phyloP scores from a whole-genome alignment of 2,329 filamentous ascomycete species.

The Neofusicoccum ribis region DNA sequence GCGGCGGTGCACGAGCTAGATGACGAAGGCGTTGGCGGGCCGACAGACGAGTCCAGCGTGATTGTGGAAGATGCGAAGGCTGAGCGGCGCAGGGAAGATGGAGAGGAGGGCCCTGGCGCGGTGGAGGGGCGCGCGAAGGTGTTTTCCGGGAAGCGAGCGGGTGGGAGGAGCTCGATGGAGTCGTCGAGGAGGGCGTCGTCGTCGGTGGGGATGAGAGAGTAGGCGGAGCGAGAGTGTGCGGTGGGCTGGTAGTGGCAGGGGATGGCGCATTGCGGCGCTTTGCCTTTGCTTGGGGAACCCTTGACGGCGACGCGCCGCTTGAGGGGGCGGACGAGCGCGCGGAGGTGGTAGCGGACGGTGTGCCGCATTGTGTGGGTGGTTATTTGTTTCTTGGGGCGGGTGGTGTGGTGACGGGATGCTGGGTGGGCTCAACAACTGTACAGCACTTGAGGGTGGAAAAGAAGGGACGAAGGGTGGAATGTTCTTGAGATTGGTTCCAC shows the following conservation, averaged over 20 bases:
- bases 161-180: slow-evolving; percentile 7
- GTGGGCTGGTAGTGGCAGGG: not conserved
- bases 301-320: not conserved
- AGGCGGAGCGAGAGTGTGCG: not conserved
- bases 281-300: not conserved
- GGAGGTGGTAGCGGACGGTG: slow-evolving; percentile 3
- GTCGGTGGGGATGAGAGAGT: not conserved
- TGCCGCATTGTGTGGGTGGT: not conserved
- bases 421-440: no score
- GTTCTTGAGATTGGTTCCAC: not conserved
- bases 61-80: not conserved
- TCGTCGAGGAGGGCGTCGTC: not conserved
- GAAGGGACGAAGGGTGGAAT: not conserved
- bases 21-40: not conserved
- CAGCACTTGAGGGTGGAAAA: not conserved
- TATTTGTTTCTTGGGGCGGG: not conserved
- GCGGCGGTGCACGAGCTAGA: no score
- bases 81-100: not conserved
- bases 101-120: not conserved
- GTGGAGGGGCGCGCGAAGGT: not conserved
- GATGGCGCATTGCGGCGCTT: not conserved
- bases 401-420: not conserved
- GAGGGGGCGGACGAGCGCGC: not conserved
- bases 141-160: not conserved
- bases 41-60: not conserved